Conservation (phyloP, 352 stramenopile genomes). For the Phytophthora tubulina region DNA sequence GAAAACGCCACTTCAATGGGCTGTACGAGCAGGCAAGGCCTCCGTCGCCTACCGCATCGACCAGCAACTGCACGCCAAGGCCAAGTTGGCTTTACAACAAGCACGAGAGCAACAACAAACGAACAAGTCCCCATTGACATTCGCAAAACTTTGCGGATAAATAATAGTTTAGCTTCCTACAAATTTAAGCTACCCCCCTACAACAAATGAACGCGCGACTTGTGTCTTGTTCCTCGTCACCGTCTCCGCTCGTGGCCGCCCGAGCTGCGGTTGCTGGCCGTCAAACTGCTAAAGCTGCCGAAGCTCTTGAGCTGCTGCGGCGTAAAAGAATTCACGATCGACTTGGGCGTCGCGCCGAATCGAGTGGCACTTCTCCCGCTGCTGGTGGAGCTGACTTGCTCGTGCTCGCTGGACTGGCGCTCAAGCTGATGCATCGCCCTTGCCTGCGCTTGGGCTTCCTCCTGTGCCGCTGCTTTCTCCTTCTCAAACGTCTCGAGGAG, state of each 20-base stretch:
- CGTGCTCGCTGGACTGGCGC: slow-evolving; percentile 46
- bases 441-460: slow-evolving; percentile 42
- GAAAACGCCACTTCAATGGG: slow-evolving; percentile 82
- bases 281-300: slow-evolving; percentile 71
- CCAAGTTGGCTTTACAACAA: slow-evolving; percentile 45
- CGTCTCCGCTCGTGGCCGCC: slow-evolving; percentile 38
- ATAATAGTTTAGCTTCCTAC: slow-evolving; percentile 55
- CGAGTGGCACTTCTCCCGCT: slow-evolving; percentile 47
- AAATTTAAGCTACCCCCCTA: slow-evolving; percentile 22
- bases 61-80: slow-evolving; percentile 68
- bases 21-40: slow-evolving; percentile 68
- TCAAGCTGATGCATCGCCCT: slow-evolving; percentile 45
- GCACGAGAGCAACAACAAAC: slow-evolving; percentile 35
- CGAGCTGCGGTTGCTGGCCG: slow-evolving; percentile 43
- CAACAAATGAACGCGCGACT: slow-evolving; percentile 17
- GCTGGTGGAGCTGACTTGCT: slow-evolving; percentile 45
- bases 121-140: slow-evolving; percentile 37
- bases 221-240: slow-evolving; percentile 28
- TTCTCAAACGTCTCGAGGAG: slow-evolving; percentile 62
- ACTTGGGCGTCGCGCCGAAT: slow-evolving; percentile 47
- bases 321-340: slow-evolving; percentile 50
- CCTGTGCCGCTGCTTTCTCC: slow-evolving; percentile 42
- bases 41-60: slow-evolving; percentile 81
- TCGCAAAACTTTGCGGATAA: slow-evolving; percentile 58
- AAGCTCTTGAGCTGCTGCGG: slow-evolving; percentile 67